phyloP scores from a whole-genome alignment of 2,329 filamentous ascomycete species.

The Verticillium tricorpus region DNA sequence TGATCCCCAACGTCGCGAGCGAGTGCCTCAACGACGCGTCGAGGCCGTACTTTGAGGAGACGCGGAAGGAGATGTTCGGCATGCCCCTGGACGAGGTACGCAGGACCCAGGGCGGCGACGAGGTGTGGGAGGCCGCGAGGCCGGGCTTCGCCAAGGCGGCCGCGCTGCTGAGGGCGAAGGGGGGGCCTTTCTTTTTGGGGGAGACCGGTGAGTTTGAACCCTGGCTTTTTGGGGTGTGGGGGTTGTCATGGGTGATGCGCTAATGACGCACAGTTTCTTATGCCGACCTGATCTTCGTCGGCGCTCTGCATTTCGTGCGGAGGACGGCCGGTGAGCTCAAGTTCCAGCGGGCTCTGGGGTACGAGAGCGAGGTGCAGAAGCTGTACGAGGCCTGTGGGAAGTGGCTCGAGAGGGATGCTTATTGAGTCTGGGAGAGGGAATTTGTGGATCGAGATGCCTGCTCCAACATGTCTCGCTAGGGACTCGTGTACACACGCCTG shows the following conservation, averaged over 20 bases:
- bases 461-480: too few relatives aligned
- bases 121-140: constrained; percentile 41
- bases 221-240: too few relatives aligned
- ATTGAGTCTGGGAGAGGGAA: not conserved
- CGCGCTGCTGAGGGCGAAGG: constrained; percentile 48
- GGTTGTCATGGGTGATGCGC: not conserved
- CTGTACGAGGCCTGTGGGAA: constrained; percentile 6
- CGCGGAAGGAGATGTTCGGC: constrained; percentile 43
- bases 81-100: constrained; percentile 48
- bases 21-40: constrained; percentile 47
- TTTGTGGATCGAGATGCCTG: too few relatives aligned
- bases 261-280: constrained; percentile 25
- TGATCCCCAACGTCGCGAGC: constrained; percentile 42
- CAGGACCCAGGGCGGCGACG: constrained; percentile 42
- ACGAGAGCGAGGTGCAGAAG: not conserved
- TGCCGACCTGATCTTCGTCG: constrained; percentile 54
- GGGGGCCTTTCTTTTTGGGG: constrained; percentile 60
- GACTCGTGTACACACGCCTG: too few relatives aligned
- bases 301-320: constrained; percentile 39
- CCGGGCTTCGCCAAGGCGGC: constrained; percentile 29
- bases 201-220: constrained; percentile 32
- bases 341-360: constrained; percentile 30
- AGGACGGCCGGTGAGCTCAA: constrained; percentile 26
- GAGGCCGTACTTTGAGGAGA: constrained; percentile 49
- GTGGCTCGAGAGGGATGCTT: constrained; percentile 5